These are phyloP conservation scores for Linum tenue DNA, from an alignment of 345 rosid species.

Conservation along the genomic window DNA sequence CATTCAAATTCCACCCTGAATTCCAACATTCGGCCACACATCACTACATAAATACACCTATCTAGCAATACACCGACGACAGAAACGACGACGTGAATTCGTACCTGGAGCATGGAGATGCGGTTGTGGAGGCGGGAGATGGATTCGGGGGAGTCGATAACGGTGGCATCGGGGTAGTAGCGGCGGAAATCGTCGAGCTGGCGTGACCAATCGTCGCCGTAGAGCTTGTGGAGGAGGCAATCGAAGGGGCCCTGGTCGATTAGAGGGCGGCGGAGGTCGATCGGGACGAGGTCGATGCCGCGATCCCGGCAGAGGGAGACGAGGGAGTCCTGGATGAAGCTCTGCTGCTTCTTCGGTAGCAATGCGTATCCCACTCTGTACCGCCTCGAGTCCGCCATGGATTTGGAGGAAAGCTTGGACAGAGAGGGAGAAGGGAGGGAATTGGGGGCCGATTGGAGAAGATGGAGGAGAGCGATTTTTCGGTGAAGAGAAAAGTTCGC, in stretches of 20 bases:
- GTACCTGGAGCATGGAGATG: constrained; percentile 36
- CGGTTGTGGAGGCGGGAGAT: constrained; percentile 45
- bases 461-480: background rate
- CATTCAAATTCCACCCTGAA: no score
- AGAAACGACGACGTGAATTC: no score
- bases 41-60: no score
- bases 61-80: no score
- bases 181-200: constrained; percentile 29
- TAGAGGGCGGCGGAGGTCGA: constrained; percentile 30
- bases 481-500: no score
- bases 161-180: constrained; percentile 27
- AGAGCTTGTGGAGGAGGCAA: constrained; percentile 50
- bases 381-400: constrained; percentile 32
- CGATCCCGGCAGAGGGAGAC: constrained; percentile 23
- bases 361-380: constrained; percentile 49
- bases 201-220: constrained; percentile 40
- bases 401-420: background rate
- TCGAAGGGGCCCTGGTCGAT: constrained; percentile 47
- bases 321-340: constrained; percentile 44
- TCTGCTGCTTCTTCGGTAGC: constrained; percentile 35
- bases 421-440: background rate
- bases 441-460: background rate
- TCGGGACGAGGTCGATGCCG: constrained; percentile 42
- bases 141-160: constrained; percentile 39
- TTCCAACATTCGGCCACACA: no score